Evolutionary conservation across 768 basidiomycete species (phyloP).

Genomic region (Leccinum rimulosum): DNA sequence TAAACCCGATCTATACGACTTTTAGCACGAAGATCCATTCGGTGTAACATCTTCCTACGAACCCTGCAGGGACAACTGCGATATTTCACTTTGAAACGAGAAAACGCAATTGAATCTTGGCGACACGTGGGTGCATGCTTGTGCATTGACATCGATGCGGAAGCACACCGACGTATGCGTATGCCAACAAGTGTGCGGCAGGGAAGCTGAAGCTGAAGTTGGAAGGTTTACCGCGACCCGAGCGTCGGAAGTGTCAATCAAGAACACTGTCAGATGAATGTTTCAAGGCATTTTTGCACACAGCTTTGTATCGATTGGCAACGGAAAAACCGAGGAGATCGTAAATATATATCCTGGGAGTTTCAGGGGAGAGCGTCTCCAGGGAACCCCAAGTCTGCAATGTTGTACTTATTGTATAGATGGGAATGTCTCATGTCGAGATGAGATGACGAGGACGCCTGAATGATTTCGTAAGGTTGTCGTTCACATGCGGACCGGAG

Average conservation of each 20-base stretch:
- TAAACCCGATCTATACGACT: constrained; percentile 71
- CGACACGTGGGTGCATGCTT: not conserved
- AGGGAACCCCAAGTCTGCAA: not conserved
- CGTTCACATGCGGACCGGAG: not conserved
- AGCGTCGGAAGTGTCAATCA: constrained; percentile 12
- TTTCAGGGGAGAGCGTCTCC: not conserved
- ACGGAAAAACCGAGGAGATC: constrained; percentile 16
- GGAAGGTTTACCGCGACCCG: constrained; percentile 3
- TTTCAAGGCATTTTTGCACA: constrained; percentile 19
- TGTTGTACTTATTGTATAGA: not conserved
- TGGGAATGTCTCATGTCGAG: constrained; percentile 1
- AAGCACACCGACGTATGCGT: not conserved
- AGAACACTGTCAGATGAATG: constrained; percentile 5
- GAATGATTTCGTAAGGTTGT: not conserved
- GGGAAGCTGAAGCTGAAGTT: not conserved
- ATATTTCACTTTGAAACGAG: not conserved
- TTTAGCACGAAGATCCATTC: constrained; percentile 37
- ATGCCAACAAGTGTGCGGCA: not conserved
- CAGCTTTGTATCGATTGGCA: constrained; percentile 10
- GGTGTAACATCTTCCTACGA: not conserved
- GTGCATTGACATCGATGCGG: not conserved
- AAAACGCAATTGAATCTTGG: not conserved
- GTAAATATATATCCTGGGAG: constrained; percentile 2
- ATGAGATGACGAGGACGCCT: not conserved
- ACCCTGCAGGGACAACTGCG: not conserved